Percentiles rank a stretch among this genome's conserved stretches.
Conservation (phyloP, 148 eudicot genomes). For the Bassia scoparia region DNA sequence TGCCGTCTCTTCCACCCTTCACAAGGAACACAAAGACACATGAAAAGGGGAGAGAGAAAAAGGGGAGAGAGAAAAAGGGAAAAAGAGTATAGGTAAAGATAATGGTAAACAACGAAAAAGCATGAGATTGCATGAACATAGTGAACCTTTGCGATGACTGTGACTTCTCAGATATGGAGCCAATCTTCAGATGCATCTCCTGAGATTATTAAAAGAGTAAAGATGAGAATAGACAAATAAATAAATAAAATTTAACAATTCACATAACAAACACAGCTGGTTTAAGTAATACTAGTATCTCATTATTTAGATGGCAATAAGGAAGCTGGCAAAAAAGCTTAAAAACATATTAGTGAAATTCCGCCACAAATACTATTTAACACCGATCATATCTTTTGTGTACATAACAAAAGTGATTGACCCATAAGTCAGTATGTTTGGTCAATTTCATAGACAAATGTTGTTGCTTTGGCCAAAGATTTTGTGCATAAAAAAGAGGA, state of each 20-base stretch:
- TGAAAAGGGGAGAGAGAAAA: background rate
- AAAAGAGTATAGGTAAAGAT: background rate
- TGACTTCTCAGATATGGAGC: conserved; percentile 12
- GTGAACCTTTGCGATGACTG: conserved; percentile 22
- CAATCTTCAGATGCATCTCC: conserved; percentile 23
- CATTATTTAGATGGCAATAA: background rate
- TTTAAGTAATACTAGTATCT: background rate
- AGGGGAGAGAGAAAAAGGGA: background rate
- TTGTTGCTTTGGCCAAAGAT: background rate
- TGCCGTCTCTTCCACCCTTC: background rate
- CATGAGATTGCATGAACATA: conserved; percentile 2
- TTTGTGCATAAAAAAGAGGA: background rate
- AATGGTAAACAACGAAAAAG: conserved; percentile 1
- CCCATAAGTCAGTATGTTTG: background rate
- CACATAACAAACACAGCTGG: background rate
- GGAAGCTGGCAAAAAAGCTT: background rate
- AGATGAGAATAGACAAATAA: conserved; percentile 3
- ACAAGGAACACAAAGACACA: background rate
- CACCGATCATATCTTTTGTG: background rate
- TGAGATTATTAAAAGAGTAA: conserved; percentile 20
- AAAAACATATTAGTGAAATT: background rate
- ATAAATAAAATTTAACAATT: background rate
- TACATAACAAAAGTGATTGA: background rate
- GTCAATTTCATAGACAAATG: background rate
- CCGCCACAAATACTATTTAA: background rate